Evolutionary conservation across 768 basidiomycete genomes (phyloP).

Genomic region (Lentinula guzmanii): DNA sequence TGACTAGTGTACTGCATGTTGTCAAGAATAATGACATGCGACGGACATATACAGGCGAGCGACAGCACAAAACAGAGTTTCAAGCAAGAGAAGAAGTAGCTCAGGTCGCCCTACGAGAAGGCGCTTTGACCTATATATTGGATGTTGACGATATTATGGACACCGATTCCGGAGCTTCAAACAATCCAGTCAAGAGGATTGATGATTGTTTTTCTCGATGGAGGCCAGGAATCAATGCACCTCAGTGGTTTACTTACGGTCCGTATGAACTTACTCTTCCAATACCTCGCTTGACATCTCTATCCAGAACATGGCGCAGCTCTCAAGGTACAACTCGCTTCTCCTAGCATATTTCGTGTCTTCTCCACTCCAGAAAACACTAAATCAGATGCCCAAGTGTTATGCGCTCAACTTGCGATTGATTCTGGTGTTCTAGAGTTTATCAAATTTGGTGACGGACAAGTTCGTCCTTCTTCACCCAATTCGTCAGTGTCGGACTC

Average conservation of each 20-base stretch:
- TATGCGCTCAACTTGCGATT: background rate
- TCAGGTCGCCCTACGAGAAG: background rate
- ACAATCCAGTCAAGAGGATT: background rate
- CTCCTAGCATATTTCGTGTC: background rate
- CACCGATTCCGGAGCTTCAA: background rate
- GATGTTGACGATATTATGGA: background rate
- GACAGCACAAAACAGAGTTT: background rate
- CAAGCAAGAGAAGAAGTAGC: background rate
- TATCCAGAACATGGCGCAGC: background rate
- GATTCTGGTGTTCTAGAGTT: background rate
- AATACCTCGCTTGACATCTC: background rate
- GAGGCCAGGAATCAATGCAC: background rate
- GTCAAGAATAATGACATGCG: background rate
- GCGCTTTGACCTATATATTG: background rate
- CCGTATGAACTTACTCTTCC: background rate
- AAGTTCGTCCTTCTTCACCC: background rate
- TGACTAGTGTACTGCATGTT: background rate
- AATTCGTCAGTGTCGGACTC: background rate
- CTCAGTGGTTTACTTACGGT: conserved; percentile 2
- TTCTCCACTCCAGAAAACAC: background rate
- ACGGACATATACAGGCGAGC: background rate
- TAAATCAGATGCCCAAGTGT: background rate
- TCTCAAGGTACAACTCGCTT: background rate
- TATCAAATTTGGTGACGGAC: background rate
- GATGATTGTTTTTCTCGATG: background rate